Evolutionary conservation across 768 basidiomycete species (phyloP).

Genomic region (Boletus reticuloceps): DNA sequence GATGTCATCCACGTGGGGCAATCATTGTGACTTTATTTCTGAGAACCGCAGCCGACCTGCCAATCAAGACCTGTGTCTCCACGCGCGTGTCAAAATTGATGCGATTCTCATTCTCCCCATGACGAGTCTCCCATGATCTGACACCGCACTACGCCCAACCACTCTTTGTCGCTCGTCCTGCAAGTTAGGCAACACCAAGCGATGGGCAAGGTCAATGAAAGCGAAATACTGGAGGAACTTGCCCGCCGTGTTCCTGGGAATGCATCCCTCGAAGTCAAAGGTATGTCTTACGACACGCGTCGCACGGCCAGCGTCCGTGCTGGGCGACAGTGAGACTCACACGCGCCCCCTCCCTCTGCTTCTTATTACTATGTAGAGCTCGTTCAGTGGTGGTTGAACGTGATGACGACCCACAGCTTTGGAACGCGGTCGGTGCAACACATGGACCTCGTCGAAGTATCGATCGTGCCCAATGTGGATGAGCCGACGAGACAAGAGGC

Average conservation of each 20-base stretch:
- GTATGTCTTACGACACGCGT: conserved; percentile 9
- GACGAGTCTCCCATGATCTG: too few species aligned
- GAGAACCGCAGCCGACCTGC: conserved; percentile 1
- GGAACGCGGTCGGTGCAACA: conserved; percentile 7
- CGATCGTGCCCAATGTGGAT: conserved; percentile 35
- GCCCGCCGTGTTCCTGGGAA: conserved; percentile 16
- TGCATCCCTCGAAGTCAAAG: conserved; percentile 18
- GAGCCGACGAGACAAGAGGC: conserved; percentile 37
- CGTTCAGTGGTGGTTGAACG: conserved; percentile 37
- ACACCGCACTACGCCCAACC: too few species aligned
- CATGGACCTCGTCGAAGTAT: conserved; percentile 37
- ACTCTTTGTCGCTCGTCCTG: not conserved
- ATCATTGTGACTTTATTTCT: not conserved
- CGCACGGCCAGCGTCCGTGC: not conserved
- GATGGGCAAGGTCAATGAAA: not conserved
- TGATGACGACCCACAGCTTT: conserved; percentile 29
- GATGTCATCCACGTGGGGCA: too few species aligned
- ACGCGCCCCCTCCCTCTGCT: not conserved
- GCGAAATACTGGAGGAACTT: not conserved
- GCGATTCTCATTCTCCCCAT: too few species aligned
- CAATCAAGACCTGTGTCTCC: too few species aligned
- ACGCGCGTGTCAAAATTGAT: not conserved
- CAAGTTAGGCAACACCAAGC: not conserved
- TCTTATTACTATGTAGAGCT: conserved; percentile 23
- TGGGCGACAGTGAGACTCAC: too few species aligned